Base-by-base conservation (phyloP, 225 moss, liverwort and hornwort genomes). In the Pseudoscleropodium purum region DNA sequence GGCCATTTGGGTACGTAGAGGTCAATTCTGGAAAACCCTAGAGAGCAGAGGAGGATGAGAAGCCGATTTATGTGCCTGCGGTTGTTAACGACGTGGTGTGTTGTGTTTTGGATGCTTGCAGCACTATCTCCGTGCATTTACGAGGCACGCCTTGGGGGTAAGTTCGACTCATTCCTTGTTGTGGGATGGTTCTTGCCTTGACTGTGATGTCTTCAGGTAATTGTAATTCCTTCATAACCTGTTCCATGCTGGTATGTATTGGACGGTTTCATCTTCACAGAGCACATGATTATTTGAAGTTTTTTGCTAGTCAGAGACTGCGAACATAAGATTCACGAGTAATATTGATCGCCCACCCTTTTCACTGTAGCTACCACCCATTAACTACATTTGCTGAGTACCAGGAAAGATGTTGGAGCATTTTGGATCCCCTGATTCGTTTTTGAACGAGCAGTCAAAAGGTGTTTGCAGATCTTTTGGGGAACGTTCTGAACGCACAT, bases 71-170 rank as follows among this genome's bases (percentile, higher is more conserved):
- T 81, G 85, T 75, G 88, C 26, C 47, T 79, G 69, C 65, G 81
- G 86, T 59, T 73, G 43, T 84, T 89, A 54, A 91, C 81, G 49
- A 59, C 75, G 66, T 85, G 39, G 60, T 79, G 47, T 70, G 66
- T 84, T 36, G 78, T 63, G 79, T 89, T 78, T 92, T 85, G 87
- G 36, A 68, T 84, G n/a, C 34, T 91, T 94, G 97, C 96, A 99
- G 98, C 93, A 99, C 99, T 52, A 93, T 99, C 85, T 99, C 99
- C 39, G 87, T 96, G 81, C 99, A 99, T 89, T 92, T 96, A 72
- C 88, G 90, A 84, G 99, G 99, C 87, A 69, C 88, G 74, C 99
- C 99, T 30, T 99, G 96, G 96, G 99, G 99, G 99, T 99, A 95
- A 90, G 89, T 87, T 68, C 47, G 36, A 78, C 60, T 64, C 81